Evolutionary conservation across 108 stramenopile species (phyloP), one percentile per base, ranked within the genome.

Genomic region (Parietichytrium sp.): DNA sequence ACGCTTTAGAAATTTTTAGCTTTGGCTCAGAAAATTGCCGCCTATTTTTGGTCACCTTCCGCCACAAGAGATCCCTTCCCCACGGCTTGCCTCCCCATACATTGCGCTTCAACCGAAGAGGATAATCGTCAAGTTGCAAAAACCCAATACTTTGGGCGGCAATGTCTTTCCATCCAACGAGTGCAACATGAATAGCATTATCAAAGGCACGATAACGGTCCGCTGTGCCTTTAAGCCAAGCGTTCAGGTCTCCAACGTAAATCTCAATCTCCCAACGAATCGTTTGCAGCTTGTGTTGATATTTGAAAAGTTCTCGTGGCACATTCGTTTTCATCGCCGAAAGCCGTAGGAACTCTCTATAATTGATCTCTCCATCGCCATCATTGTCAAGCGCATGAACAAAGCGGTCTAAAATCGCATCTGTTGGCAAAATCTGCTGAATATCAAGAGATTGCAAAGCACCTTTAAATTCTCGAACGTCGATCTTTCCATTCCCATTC

Each of bases 71-170:
- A 23, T 72, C 61, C 0, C 61, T 2, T 6, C 61, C 61, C 61
- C 61, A 72, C 61, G 61, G 61, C 61, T 72, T 72, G 10, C 61
- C 61, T n/a, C 61, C 45, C 61, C 61, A 72, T n/a, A 72, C n/a
- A 27, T 72, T 72, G 10, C 61, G 29, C 10, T 42, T 33, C 1
- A 72, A 42, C n/a, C 10, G 45, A 16, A 72, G 33, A 0, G 61
- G 61, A 27, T 72, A 72, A 1, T 72, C 61, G 20, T 72, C 61
- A n/a, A 72, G 18, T 20, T 72, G 61, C 61, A 72, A 0, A 72
- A 72, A 72, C 36, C 61, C 61, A 27, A 72, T 72, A 38, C 45
- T 20, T 42, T 72, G 61, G 13, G 33, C 25, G 2, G 36, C 61
- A 27, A 3, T 45, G 23, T 25, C 38, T 10, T 72, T 72, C 2